These are phyloP conservation scores for Hura crepitans DNA, from an alignment of 441 rosid species.

Conservation along the genomic window DNA sequence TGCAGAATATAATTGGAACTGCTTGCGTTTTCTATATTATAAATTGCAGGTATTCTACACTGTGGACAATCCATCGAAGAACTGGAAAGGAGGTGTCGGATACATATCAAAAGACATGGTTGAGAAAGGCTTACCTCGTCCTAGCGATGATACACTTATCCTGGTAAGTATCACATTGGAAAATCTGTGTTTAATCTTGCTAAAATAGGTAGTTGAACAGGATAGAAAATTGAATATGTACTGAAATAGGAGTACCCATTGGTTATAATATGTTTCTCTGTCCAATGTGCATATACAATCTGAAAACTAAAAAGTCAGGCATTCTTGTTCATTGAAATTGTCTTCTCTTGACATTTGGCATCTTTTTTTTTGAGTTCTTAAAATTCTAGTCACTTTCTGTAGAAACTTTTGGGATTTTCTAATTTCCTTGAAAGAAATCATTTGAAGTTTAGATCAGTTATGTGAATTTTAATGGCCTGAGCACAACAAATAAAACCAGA, in stretches of 20 bases:
- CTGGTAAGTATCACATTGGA: conserved; percentile 51
- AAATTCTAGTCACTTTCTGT: background rate
- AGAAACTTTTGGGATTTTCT: background rate
- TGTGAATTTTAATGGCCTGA: background rate
- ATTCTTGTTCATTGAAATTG: background rate
- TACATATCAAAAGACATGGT: conserved; percentile 76
- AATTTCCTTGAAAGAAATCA: background rate
- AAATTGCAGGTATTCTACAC: conserved; percentile 67
- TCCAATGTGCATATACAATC: background rate
- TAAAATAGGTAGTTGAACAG: background rate
- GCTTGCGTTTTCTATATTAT: conserved; percentile 11
- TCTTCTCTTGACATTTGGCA: background rate
- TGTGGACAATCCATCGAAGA: conserved; percentile 77
- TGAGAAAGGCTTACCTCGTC: conserved; percentile 75
- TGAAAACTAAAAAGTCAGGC: conserved; percentile 3
- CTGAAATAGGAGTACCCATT: background rate
- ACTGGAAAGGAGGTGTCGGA: conserved; percentile 92
- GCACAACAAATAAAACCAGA: background rate
- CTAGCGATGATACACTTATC: conserved; percentile 72
- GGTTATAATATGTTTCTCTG: background rate
- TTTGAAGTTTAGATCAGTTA: background rate
- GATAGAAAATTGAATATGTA: background rate
- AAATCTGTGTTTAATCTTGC: conserved; percentile 6
- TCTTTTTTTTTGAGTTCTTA: background rate
- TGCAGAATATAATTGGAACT: background rate